Conservation (phyloP, 176 grass and related monocot species). For the Oryza meridionalis region DNA sequence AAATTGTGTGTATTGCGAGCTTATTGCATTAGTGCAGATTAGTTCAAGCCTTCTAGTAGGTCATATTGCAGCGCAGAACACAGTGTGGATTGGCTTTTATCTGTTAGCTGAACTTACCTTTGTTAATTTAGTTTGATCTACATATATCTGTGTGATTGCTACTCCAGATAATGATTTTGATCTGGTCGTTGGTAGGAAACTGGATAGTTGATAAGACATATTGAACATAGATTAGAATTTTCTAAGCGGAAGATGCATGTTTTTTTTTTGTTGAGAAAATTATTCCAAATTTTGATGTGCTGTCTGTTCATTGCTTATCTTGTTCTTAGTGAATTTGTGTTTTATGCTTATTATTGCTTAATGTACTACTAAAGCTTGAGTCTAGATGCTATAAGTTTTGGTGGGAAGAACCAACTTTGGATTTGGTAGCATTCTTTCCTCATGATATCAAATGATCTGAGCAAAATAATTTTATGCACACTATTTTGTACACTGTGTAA, state of each 20-base stretch:
- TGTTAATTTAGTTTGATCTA: background rate
- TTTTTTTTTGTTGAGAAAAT: conserved; percentile 21
- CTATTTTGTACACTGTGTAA: background rate
- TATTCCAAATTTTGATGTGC: background rate
- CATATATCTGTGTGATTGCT: background rate
- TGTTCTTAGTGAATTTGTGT: background rate
- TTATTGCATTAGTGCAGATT: background rate
- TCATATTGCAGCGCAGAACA: background rate
- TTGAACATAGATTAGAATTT: background rate
- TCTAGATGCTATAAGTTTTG: background rate
- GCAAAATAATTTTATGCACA: background rate
- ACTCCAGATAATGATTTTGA: background rate
- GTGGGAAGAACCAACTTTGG: background rate
- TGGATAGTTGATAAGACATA: background rate
- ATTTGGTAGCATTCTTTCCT: conserved; percentile 5
- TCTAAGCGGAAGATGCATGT: background rate
- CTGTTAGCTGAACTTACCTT: background rate
- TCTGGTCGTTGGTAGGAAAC: background rate
- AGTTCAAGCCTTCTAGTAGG: background rate
- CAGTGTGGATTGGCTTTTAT: background rate
- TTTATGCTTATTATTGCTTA: background rate
- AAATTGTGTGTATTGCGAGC: background rate
- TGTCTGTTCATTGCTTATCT: background rate
- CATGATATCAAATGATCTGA: background rate
- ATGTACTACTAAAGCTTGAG: background rate